phyloP scores from a whole-genome alignment of 805 yeast species.

The Pichia pseudocactophila region DNA sequence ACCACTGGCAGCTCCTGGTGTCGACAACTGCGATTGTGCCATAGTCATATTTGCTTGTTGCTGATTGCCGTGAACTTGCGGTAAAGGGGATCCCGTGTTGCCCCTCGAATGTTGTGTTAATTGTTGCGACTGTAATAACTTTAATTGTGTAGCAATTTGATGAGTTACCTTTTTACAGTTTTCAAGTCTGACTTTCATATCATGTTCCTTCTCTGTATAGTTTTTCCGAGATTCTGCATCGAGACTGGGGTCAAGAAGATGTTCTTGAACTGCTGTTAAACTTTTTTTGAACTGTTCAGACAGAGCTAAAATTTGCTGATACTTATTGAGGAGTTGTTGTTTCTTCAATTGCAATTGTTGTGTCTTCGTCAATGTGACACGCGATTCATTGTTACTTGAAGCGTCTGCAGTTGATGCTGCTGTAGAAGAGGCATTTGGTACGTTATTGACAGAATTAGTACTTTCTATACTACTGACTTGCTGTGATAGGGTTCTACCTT shows the following conservation, averaged over 20 bases:
- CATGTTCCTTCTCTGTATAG: constrained; percentile 41
- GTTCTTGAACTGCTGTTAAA: constrained; percentile 40
- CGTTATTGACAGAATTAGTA: neutral
- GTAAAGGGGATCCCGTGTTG: constrained; percentile 9
- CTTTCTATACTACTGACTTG: neutral
- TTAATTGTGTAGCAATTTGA: constrained; percentile 38
- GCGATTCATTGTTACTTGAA: constrained; percentile 1
- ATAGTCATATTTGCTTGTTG: constrained; percentile 13
- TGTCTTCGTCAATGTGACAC: constrained; percentile 12
- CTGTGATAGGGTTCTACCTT: constrained; percentile 6
- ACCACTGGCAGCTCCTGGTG: neutral
- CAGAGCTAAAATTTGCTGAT: constrained; percentile 37
- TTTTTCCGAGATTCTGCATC: constrained; percentile 37
- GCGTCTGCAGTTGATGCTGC: constrained; percentile 12
- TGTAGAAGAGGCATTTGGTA: neutral
- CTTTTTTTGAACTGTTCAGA: constrained; percentile 42
- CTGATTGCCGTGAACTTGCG: constrained; percentile 11
- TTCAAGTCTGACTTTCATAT: constrained; percentile 37
- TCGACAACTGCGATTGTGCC: neutral
- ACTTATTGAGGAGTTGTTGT: constrained; percentile 27
- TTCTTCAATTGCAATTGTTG: constrained; percentile 21
- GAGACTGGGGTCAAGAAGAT: constrained; percentile 35
- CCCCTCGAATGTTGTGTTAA: constrained; percentile 6
- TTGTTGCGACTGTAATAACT: constrained; percentile 15
- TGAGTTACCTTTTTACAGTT: constrained; percentile 35